phyloP scores from a whole-genome alignment of 345 rosid species.

The Euphorbia lathyris region DNA sequence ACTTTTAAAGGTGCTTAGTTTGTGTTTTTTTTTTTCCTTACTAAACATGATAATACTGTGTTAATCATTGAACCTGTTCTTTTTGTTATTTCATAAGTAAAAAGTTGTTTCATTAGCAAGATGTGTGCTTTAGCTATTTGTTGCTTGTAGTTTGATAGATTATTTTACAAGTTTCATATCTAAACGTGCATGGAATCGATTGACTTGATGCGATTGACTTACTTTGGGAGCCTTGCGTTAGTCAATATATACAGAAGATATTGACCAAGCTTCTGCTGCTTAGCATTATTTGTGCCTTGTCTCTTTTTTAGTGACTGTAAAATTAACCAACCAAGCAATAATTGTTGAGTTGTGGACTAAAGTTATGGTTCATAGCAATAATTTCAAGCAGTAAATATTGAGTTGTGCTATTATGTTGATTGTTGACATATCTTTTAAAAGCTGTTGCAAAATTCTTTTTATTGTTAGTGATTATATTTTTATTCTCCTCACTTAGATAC shows the following conservation, averaged over 20 bases:
- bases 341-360: not conserved
- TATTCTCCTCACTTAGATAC: not conserved
- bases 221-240: not conserved
- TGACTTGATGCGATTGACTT: not conserved
- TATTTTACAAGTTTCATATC: not conserved
- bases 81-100: not conserved
- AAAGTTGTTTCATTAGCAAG: not conserved
- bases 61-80: not conserved
- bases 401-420: not conserved
- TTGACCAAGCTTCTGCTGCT: not conserved
- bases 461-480: not conserved
- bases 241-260: not conserved
- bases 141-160: not conserved
- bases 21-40: not conserved
- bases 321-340: not conserved
- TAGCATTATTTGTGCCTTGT: not conserved
- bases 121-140: not conserved
- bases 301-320: too few relatives aligned
- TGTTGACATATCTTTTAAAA: not conserved
- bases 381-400: not conserved
- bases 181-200: not conserved
- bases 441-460: not conserved
- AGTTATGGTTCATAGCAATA: not conserved
- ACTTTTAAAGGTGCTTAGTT: slow-evolving; percentile 60
- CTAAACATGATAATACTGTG: not conserved